These are phyloP conservation scores for Penicillium sp. DNA, from an alignment of 2,329 filamentous ascomycete species.

Conservation along the genomic window DNA sequence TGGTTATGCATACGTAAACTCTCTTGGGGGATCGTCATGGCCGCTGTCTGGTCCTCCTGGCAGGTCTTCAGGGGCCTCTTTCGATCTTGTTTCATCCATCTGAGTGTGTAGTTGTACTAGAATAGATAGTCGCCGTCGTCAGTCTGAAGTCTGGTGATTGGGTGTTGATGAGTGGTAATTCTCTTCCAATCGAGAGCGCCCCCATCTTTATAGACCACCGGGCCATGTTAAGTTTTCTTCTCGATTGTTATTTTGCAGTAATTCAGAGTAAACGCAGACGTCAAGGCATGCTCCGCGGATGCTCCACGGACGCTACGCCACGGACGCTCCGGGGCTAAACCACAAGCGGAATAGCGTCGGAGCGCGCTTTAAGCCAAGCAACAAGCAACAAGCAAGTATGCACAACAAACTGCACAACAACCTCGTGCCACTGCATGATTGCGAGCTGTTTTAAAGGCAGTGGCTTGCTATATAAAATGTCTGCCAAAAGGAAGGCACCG, in stretches of 20 bases:
- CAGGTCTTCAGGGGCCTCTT: neutral
- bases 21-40: slow-evolving; percentile 5
- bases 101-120: neutral
- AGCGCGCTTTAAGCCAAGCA: too few relatives aligned
- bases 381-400: too few relatives aligned
- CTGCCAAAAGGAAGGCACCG: slow-evolving; percentile 23
- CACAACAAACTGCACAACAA: too few relatives aligned
- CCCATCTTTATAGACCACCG: slow-evolving; percentile 2
- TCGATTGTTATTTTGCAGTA: too few relatives aligned
- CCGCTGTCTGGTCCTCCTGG: neutral
- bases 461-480: neutral
- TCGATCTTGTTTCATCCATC: slow-evolving; percentile 2
- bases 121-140: too few relatives aligned
- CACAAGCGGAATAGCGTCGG: neutral
- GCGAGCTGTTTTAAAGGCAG: too few relatives aligned
- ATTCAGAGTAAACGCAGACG: too few relatives aligned
- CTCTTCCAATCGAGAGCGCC: neutral
- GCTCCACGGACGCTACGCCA: slow-evolving; percentile 25
- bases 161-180: neutral
- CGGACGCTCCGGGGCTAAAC: neutral
- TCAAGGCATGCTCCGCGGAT: slow-evolving; percentile 16
- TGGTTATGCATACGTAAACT: slow-evolving; percentile 22
- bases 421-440: too few relatives aligned
- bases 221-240: neutral
- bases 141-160: too few relatives aligned